Evolutionary conservation across 1,284 basidiomycete species (phyloP).

Genomic region (Papiliotrema fonsecae): DNA sequence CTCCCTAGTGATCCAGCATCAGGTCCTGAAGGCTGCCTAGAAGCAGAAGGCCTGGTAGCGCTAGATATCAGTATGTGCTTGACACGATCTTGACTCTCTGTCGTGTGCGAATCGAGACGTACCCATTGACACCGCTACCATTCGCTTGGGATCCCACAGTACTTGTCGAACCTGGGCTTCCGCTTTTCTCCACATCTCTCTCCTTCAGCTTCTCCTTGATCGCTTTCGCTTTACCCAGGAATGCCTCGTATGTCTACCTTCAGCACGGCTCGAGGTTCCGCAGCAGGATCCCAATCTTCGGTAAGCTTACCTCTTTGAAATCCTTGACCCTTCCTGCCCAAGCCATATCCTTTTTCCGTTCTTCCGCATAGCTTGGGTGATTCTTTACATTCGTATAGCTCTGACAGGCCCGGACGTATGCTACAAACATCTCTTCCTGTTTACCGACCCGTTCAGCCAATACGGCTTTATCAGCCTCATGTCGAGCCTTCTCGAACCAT

Average conservation of each 20-base stretch:
- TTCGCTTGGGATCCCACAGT: too few species aligned
- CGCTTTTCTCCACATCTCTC: constrained; percentile 4
- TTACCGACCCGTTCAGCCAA: constrained; percentile 31
- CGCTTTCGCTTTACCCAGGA: constrained; percentile 35
- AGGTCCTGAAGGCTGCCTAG: constrained; percentile 11
- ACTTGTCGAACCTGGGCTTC: too few species aligned
- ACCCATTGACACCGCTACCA: too few species aligned
- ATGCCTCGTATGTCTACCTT: constrained; percentile 31
- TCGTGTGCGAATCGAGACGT: too few species aligned
- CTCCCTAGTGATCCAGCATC: constrained; percentile 34
- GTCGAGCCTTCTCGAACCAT: constrained; percentile 41
- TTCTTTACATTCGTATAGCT: constrained; percentile 24
- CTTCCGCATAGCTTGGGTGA: constrained; percentile 26
- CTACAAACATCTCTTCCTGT: constrained; percentile 40
- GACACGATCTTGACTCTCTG: too few species aligned
- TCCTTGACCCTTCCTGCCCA: constrained; percentile 34
- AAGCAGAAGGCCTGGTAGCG: neutral
- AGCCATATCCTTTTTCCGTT: constrained; percentile 24
- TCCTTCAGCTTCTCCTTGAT: constrained; percentile 34
- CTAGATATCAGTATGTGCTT: constrained; percentile 1
- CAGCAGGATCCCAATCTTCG: neutral
- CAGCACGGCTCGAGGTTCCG: neutral
- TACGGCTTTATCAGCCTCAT: constrained; percentile 36
- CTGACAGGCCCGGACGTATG: constrained; percentile 31
- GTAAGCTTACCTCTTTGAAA: constrained; percentile 35